Percentiles rank a stretch among this genome's conserved stretches.
Conservation (phyloP, 164 flowering plant genomes). For the Piper betle region DNA sequence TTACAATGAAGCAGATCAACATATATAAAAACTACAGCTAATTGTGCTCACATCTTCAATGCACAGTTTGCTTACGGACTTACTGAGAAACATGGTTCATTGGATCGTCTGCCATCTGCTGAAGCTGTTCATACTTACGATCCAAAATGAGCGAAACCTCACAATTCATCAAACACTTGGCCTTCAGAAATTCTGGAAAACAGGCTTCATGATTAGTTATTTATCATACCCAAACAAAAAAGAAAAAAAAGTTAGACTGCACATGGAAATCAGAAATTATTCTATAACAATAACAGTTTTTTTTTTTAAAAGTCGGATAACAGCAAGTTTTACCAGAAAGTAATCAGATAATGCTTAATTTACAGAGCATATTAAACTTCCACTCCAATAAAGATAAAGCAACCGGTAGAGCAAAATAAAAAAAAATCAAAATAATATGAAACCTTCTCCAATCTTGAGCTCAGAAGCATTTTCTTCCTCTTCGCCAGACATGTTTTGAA, state of each 20-base stretch:
- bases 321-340: neutral
- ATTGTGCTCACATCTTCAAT: neutral
- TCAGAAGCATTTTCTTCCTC: constrained; percentile 98
- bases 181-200: constrained; percentile 78
- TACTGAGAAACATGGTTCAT: constrained; percentile 88
- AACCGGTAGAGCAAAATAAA: too few species aligned
- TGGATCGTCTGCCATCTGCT: constrained; percentile 83
- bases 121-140: constrained; percentile 83
- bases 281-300: neutral
- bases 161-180: constrained; percentile 95
- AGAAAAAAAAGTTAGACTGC: neutral
- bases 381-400: too few species aligned
- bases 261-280: neutral
- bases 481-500: constrained; percentile 63
- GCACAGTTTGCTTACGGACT: constrained; percentile 14
- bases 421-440: neutral
- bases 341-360: too few species aligned
- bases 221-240: neutral
- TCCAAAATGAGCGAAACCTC: constrained; percentile 95
- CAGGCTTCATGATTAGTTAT: too few species aligned
- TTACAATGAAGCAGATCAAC: neutral
- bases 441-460: constrained; percentile 93
- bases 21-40: too few species aligned
- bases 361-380: too few species aligned
- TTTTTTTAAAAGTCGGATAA: neutral